phyloP scores from a whole-genome alignment of 495 filamentous ascomycete species.

The Jackrogersella multiformis region DNA sequence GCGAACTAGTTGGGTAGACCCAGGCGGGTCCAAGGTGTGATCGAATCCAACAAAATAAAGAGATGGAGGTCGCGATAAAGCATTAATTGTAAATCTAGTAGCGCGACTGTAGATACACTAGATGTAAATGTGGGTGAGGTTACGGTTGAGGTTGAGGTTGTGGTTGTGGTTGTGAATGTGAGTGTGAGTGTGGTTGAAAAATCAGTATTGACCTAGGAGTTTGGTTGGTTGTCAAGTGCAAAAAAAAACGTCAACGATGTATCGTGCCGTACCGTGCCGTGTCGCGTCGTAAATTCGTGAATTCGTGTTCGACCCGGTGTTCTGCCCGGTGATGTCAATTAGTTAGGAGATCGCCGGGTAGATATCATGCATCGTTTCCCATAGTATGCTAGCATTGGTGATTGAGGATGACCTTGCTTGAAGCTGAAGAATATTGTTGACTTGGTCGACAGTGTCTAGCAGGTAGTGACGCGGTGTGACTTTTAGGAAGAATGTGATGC shows the following conservation, averaged over 20 bases:
- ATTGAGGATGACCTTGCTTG: background rate
- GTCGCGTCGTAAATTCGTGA: constrained; percentile 30
- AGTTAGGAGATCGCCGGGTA: constrained; percentile 35
- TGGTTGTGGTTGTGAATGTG: too few species aligned
- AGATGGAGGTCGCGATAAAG: background rate
- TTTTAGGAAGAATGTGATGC: background rate
- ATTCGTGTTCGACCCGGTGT: too few species aligned
- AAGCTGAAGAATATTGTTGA: background rate
- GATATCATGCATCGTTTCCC: constrained; percentile 22
- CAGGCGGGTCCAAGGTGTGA: constrained; percentile 20
- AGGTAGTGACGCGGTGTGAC: background rate
- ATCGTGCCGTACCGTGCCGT: constrained; percentile 18
- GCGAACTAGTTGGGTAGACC: constrained; percentile 26
- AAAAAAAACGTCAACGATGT: constrained; percentile 7
- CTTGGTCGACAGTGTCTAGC: background rate
- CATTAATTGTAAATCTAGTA: constrained; percentile 7
- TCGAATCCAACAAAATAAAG: background rate
- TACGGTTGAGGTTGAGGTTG: too few species aligned
- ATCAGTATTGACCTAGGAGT: background rate
- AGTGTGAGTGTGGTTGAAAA: background rate
- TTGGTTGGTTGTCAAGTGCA: too few species aligned
- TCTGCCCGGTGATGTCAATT: constrained; percentile 49
- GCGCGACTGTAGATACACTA: background rate
- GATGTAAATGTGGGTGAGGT: too few species aligned
- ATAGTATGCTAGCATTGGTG: constrained; percentile 14